Evolutionary conservation across 192 early-diverging fungal species (phyloP), one percentile per base, ranked within the genome.

Genomic region (Lunasporangiospora selenospora): DNA sequence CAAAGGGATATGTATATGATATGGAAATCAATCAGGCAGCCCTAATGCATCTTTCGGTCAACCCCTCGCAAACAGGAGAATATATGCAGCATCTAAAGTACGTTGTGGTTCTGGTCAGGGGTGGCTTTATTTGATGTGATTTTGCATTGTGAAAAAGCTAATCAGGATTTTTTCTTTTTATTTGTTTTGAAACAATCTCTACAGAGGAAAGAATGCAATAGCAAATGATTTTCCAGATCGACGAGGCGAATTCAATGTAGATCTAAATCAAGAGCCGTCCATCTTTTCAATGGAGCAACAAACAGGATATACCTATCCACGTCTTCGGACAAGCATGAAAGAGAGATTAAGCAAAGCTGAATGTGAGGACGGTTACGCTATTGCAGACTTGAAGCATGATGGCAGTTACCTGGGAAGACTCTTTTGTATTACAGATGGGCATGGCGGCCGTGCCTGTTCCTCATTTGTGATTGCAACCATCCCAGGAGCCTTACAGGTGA

Each of bases 301-400:
- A 31, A 81, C 77, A 8, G 85, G 85, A 26, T 86, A 86, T 57
- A 77, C 82, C 19, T 86, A 86, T 50, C 82, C 85, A 15, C 77
- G 85, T 32, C 82, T 84, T 61, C 66, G 85, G 19, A 75, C 65
- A 23, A 67, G 67, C 34, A 63, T 71, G 9, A 67, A 67, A 21
- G 69, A 78, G n/a, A 81, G 80, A 38, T 62, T 82, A 43, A 75
- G 76, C 2, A 86, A 86, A 26, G 56, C 60, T 3, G 54, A 78
- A 12, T 86, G 85, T 50, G 85, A 86, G 54, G 85, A 86, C 41
- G 71, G 77, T n/a, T 84, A 71, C 38, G 60, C 70, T 3, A 76
- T 86, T 13, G 53, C 79, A 23, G 85, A 86, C 48, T 37, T 83
- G 43, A 65, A 51, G 29, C 49, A 52, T 10, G 58, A 69, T 41